Evolutionary conservation across 202 grass and related monocot species (phyloP).

Genomic region (Saccharum hybrid): DNA sequence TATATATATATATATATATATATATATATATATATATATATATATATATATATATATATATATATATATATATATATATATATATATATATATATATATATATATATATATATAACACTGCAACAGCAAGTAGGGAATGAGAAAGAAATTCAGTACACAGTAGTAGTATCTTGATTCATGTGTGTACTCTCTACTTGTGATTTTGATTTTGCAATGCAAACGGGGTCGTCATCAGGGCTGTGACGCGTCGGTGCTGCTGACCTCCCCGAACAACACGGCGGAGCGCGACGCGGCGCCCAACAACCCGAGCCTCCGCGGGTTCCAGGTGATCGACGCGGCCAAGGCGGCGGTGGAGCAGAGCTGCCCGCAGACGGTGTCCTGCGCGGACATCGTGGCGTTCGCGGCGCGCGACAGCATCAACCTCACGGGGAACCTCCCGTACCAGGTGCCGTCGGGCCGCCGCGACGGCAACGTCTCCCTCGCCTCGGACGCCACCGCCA

Average conservation of each 20-base stretch:
- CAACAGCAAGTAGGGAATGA: too few relatives aligned
- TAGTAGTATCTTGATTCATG: too few relatives aligned
- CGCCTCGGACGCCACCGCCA: slow-evolving; percentile 3
- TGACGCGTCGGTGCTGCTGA: slow-evolving; percentile 73
- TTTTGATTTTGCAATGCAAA: too few relatives aligned
- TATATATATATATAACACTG: too few relatives aligned
- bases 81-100: too few relatives aligned
- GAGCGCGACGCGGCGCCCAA: slow-evolving; percentile 73
- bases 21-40: too few relatives aligned
- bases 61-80: too few relatives aligned
- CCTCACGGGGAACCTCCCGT: slow-evolving; percentile 54
- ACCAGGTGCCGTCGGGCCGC: slow-evolving; percentile 67
- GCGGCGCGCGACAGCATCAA: slow-evolving; percentile 73
- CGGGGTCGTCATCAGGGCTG: slow-evolving; percentile 49
- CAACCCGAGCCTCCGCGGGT: slow-evolving; percentile 78
- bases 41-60: too few relatives aligned
- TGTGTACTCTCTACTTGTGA: too few relatives aligned
- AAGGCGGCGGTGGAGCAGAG: slow-evolving; percentile 69
- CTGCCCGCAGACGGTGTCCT: slow-evolving; percentile 71
- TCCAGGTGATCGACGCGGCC: slow-evolving; percentile 71
- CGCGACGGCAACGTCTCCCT: slow-evolving; percentile 61
- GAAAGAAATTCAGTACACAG: too few relatives aligned
- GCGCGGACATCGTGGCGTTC: slow-evolving; percentile 80
- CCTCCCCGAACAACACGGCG: slow-evolving; percentile 60
- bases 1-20: too few relatives aligned